phyloP scores from a whole-genome alignment of 108 stramenopile genomes.

The Stephanodiscus triporus region DNA sequence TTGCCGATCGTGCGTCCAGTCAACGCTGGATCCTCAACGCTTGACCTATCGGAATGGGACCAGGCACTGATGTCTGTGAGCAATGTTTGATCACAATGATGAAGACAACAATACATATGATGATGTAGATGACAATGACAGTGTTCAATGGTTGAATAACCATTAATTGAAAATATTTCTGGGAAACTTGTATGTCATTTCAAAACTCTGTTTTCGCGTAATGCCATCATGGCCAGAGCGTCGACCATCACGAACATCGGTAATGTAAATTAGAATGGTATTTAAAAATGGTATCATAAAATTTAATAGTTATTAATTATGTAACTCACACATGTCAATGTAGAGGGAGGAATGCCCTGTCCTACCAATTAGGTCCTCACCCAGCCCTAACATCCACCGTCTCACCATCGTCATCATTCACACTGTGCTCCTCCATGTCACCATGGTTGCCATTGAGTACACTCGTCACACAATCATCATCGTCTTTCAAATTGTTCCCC shows the following conservation, averaged over 20 bases:
- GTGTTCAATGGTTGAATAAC: not conserved
- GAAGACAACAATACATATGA: not conserved
- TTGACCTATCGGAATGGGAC: not conserved
- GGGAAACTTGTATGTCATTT: not conserved
- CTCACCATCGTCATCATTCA: too few relatives aligned
- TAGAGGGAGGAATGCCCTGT: not conserved
- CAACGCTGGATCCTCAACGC: not conserved
- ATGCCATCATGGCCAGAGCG: not conserved
- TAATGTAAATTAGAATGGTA: too few relatives aligned
- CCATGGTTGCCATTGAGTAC: too few relatives aligned
- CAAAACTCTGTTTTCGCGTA: slow-evolving; percentile 2
- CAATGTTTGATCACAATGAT: not conserved
- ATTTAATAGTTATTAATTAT: not conserved
- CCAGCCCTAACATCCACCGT: not conserved
- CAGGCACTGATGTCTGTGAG: not conserved
- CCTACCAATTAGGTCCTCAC: not conserved
- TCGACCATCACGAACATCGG: not conserved
- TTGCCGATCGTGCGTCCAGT: not conserved
- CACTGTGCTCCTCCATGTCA: too few relatives aligned
- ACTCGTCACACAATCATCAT: too few relatives aligned
- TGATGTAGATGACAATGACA: not conserved
- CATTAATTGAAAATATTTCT: not conserved
- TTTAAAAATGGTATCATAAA: not conserved
- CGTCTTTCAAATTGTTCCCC: too few relatives aligned
- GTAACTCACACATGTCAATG: not conserved